phyloP scores from a whole-genome alignment of 352 stramenopile genomes.

The Globisporangium abappressorium region DNA sequence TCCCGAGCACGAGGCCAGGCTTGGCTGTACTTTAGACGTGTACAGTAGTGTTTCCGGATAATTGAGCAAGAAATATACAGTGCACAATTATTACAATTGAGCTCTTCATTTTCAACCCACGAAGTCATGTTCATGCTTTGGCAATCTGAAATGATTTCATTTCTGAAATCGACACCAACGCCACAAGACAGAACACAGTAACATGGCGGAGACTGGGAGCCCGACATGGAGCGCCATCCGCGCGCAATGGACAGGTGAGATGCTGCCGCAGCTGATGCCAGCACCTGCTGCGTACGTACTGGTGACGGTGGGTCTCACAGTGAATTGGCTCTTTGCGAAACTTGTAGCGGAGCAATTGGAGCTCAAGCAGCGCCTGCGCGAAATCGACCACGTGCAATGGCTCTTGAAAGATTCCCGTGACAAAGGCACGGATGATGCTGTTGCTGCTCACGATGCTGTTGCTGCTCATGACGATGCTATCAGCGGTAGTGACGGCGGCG shows the following conservation, averaged over 20 bases:
- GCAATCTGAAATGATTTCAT: not conserved
- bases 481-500: not conserved
- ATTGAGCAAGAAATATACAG: too few relatives aligned
- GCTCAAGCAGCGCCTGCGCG: slow-evolving; percentile 52
- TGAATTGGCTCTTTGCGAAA: not conserved
- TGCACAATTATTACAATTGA: too few relatives aligned
- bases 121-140: too few relatives aligned
- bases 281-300: not conserved
- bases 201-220: not conserved
- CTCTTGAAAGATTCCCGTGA: slow-evolving; percentile 13
- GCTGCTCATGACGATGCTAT: not conserved
- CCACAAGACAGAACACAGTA: not conserved
- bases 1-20: too few relatives aligned
- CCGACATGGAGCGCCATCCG: slow-evolving; percentile 1
- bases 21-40: too few relatives aligned
- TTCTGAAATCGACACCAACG: not conserved
- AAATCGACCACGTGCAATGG: slow-evolving; percentile 48
- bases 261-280: not conserved
- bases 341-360: slow-evolving; percentile 43
- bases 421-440: not conserved
- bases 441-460: not conserved
- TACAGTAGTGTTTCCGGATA: too few relatives aligned
- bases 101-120: too few relatives aligned
- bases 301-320: not conserved
- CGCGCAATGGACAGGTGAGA: slow-evolving; percentile 16